A percentile compares a stretch with the other conserved stretches of the same genome.
Evolutionary conservation across 1,284 basidiomycete genomes (phyloP).

Genomic region (Trichosporon sp.): DNA sequence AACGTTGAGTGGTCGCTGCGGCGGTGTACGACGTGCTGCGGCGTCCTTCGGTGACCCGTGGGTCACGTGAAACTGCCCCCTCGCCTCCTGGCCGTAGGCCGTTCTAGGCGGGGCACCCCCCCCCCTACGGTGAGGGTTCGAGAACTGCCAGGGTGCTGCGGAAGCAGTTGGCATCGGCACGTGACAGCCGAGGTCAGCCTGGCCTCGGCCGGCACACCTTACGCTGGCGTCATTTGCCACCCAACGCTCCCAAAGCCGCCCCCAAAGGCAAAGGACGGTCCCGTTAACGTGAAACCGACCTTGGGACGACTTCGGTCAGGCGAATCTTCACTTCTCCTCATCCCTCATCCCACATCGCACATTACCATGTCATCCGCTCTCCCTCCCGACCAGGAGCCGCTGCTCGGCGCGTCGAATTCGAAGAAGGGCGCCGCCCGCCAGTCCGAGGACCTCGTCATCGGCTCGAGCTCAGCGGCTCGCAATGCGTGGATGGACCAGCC

Average conservation of each 20-base stretch:
- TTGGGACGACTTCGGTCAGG: background rate
- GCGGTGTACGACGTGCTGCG: constrained; percentile 3
- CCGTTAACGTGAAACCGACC: background rate
- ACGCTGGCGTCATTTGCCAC: constrained; percentile 19
- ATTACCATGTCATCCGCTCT: constrained; percentile 43
- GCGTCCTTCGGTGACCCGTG: background rate
- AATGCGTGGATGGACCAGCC: constrained; percentile 54
- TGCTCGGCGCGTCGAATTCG: constrained; percentile 33
- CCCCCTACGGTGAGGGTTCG: background rate
- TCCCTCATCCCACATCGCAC: background rate
- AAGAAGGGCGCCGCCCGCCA: constrained; percentile 24
- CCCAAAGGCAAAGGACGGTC: too few species aligned
- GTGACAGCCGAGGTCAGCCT: background rate
- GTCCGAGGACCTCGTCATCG: constrained; percentile 21
- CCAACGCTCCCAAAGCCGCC: background rate
- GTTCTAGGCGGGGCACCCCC: background rate
- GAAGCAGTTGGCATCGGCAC: background rate
- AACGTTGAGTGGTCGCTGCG: constrained; percentile 1
- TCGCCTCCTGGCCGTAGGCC: background rate
- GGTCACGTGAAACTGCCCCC: background rate
- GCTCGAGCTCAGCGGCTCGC: constrained; percentile 21
- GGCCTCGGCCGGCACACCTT: background rate
- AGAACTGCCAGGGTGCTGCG: background rate
- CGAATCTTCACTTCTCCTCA: constrained; percentile 1
- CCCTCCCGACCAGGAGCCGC: constrained; percentile 35